phyloP scores from a whole-genome alignment of 2,329 filamentous ascomycete genomes.

The Tolypocladium tundrense region DNA sequence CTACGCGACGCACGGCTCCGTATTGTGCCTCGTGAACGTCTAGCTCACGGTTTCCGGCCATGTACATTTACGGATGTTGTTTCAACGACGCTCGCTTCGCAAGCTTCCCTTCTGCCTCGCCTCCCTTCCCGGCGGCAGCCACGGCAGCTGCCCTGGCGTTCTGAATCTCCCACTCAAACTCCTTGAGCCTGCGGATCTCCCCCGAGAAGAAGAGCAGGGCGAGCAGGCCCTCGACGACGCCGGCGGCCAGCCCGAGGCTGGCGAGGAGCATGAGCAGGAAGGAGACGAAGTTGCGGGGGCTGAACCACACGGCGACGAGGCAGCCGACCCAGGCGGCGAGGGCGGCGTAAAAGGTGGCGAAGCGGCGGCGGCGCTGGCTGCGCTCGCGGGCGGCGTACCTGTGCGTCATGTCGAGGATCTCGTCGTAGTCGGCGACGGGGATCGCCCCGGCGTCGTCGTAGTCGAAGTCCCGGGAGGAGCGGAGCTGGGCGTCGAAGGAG shows the following conservation, averaged over 20 bases:
- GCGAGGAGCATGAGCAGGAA: conserved; percentile 74
- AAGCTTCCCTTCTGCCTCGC: background rate
- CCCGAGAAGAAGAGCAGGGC: conserved; percentile 77
- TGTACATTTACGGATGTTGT: background rate
- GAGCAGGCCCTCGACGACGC: conserved; percentile 76
- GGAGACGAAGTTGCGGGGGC: conserved; percentile 61
- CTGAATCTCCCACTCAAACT: conserved; percentile 88
- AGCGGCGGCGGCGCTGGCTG: conserved; percentile 59
- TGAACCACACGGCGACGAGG: conserved; percentile 79
- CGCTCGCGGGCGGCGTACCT: conserved; percentile 62
- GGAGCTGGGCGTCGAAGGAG: conserved; percentile 22
- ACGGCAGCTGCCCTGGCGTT: conserved; percentile 47
- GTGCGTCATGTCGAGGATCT: conserved; percentile 61
- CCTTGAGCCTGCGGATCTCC: conserved; percentile 72
- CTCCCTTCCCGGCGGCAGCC: conserved; percentile 12
- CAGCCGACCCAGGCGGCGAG: conserved; percentile 61
- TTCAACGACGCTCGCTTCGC: background rate
- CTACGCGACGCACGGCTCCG: background rate
- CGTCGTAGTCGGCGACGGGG: conserved; percentile 34
- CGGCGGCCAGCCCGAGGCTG: conserved; percentile 65
- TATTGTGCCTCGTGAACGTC: background rate
- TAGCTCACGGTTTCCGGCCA: background rate
- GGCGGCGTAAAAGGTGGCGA: conserved; percentile 62
- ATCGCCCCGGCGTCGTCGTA: conserved; percentile 9
- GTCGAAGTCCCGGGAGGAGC: conserved; percentile 7